Evolutionary conservation across 495 filamentous ascomycete genomes (phyloP).

Genomic region (Hyaloscypha variabilis): DNA sequence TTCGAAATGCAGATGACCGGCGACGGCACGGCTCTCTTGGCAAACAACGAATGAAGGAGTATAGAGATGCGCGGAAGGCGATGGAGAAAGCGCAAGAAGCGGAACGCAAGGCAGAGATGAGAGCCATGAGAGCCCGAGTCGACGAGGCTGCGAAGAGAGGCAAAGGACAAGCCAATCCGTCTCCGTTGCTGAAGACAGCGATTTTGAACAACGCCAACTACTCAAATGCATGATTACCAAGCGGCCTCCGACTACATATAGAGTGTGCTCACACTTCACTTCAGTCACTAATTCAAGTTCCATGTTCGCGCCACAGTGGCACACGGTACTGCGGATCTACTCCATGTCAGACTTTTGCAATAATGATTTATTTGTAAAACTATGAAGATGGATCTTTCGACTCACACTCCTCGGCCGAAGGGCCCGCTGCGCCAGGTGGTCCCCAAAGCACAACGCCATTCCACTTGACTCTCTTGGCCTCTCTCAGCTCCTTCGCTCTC

Average conservation of each 20-base stretch:
- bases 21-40: slow-evolving; percentile 33
- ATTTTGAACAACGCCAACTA: slow-evolving; percentile 19
- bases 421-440: background rate
- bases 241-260: background rate
- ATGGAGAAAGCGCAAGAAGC: slow-evolving; percentile 26
- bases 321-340: slow-evolving; percentile 10
- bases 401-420: background rate
- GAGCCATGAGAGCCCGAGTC: slow-evolving; percentile 11
- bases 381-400: background rate
- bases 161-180: slow-evolving; percentile 2
- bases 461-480: slow-evolving; percentile 22
- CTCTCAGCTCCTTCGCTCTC: slow-evolving; percentile 7
- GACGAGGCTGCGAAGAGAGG: slow-evolving; percentile 7
- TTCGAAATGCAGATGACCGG: slow-evolving; percentile 46
- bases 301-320: background rate
- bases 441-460: slow-evolving; percentile 25
- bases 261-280: background rate
- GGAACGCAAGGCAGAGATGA: slow-evolving; percentile 16
- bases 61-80: slow-evolving; percentile 28
- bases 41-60: slow-evolving; percentile 28
- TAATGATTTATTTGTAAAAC: slow-evolving; percentile 8
- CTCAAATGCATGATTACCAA: too few species aligned
- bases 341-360: slow-evolving; percentile 14
- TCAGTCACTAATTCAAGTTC: background rate
- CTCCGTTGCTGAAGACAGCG: slow-evolving; percentile 18